Conservation (phyloP, 2,329 filamentous ascomycete genomes). For the Cytospora mali region DNA sequence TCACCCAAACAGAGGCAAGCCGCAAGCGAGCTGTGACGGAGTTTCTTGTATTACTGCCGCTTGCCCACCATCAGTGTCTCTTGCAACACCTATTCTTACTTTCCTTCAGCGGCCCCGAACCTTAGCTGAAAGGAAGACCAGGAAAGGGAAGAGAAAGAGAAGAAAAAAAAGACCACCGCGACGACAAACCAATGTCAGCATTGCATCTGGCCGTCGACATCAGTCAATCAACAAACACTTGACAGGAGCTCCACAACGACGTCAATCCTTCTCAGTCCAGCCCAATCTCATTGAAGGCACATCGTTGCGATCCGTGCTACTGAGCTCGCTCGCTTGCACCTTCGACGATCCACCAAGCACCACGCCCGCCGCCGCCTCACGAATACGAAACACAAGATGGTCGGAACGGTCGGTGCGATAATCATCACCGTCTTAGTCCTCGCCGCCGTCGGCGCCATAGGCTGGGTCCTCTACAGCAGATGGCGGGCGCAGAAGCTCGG, state of each 20-base stretch:
- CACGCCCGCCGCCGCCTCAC: conserved; percentile 2
- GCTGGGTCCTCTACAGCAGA: conserved; percentile 73
- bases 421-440: conserved; percentile 72
- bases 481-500: conserved; percentile 73
- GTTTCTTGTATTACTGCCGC: neutral
- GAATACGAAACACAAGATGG: conserved; percentile 46
- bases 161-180: neutral
- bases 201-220: conserved; percentile 1
- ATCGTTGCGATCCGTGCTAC: neutral
- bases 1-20: neutral
- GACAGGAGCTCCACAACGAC: neutral
- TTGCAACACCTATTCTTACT: neutral
- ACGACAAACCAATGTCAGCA: conserved; percentile 14
- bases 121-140: neutral
- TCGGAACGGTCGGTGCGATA: conserved; percentile 65
- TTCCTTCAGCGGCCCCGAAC: neutral
- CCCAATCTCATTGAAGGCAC: conserved; percentile 6
- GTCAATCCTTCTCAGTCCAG: conserved; percentile 2
- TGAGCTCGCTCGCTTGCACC: neutral
- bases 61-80: neutral
- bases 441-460: conserved; percentile 56
- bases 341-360: conserved; percentile 7
- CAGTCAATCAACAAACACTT: conserved; percentile 3
- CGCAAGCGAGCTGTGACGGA: neutral
- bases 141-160: too few relatives aligned